These are phyloP conservation scores for Coccomyxa sp. DNA, from an alignment of 139 green algal genomes.

Conservation along the genomic window DNA sequence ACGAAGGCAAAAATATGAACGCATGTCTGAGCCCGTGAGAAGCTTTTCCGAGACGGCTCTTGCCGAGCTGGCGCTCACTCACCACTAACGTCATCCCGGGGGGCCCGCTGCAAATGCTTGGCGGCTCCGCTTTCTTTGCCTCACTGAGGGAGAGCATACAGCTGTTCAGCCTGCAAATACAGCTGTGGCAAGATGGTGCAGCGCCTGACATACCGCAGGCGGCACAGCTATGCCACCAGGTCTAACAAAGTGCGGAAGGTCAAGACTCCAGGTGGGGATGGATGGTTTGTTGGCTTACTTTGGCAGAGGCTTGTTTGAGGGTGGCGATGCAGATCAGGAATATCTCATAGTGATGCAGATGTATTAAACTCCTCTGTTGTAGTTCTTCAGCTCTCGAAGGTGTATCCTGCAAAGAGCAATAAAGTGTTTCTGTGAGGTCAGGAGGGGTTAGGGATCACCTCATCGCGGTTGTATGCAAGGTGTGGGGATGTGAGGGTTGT, in stretches of 20 bases:
- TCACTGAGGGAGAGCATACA: too few species aligned
- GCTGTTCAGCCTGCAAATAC: background rate
- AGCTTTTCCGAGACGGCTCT: too few species aligned
- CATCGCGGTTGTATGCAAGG: background rate
- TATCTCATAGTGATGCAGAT: background rate
- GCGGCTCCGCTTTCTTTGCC: too few species aligned
- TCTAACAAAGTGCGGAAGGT: slow-evolving; percentile 88
- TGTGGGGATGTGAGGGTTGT: background rate
- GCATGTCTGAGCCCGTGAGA: too few species aligned
- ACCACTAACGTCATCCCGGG: too few species aligned
- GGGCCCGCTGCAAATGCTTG: too few species aligned
- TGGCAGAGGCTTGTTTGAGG: background rate
- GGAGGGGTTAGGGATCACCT: background rate
- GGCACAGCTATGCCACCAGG: slow-evolving; percentile 91
- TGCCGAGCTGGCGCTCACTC: too few species aligned
- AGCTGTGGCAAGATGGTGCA: slow-evolving; percentile 68
- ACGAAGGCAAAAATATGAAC: too few species aligned
- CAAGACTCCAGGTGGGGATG: slow-evolving; percentile 81
- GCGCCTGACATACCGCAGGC: slow-evolving; percentile 69
- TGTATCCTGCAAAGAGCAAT: background rate
- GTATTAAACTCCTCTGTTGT: background rate
- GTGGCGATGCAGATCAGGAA: background rate
- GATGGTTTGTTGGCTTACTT: background rate
- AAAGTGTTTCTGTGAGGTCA: background rate
- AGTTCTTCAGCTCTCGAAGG: background rate